Conservation (phyloP, 2,329 filamentous ascomycete species). For the Nannizziopsis arthrosporioides region DNA sequence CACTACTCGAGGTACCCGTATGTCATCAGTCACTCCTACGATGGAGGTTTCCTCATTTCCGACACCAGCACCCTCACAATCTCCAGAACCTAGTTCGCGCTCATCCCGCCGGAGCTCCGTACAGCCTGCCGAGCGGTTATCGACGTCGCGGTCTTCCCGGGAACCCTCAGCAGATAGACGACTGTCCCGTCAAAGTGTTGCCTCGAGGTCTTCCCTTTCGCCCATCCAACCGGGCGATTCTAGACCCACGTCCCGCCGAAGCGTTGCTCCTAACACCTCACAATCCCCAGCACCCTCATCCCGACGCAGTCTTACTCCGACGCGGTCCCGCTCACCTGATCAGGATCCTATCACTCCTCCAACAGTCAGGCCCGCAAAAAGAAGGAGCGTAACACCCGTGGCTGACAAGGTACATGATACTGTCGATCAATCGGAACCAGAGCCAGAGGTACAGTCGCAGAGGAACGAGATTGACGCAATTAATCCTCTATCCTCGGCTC, state of each 20-base stretch:
- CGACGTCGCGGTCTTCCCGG: slow-evolving; percentile 5
- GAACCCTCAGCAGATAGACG: too few relatives aligned
- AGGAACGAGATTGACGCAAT: slow-evolving; percentile 53
- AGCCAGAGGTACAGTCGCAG: slow-evolving; percentile 55
- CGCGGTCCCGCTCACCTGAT: too few relatives aligned
- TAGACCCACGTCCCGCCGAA: background rate
- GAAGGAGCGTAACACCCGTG: background rate
- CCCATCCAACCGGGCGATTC: slow-evolving; percentile 26
- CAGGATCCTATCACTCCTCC: background rate
- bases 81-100: slow-evolving; percentile 39
- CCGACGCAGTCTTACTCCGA: too few relatives aligned
- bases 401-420: background rate
- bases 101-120: slow-evolving; percentile 25
- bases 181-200: too few relatives aligned
- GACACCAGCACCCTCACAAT: slow-evolving; percentile 43
- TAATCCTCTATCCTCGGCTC: slow-evolving; percentile 60
- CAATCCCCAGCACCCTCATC: background rate
- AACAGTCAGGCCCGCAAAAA: background rate
- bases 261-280: background rate
- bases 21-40: slow-evolving; percentile 31
- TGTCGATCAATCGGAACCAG: slow-evolving; percentile 27
- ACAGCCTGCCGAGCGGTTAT: slow-evolving; percentile 15
- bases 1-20: slow-evolving; percentile 28
- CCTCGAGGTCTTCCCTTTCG: background rate
- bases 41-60: slow-evolving; percentile 33